Conservation (phyloP, 176 grass and related monocot genomes). For the Hordeum marinum region DNA sequence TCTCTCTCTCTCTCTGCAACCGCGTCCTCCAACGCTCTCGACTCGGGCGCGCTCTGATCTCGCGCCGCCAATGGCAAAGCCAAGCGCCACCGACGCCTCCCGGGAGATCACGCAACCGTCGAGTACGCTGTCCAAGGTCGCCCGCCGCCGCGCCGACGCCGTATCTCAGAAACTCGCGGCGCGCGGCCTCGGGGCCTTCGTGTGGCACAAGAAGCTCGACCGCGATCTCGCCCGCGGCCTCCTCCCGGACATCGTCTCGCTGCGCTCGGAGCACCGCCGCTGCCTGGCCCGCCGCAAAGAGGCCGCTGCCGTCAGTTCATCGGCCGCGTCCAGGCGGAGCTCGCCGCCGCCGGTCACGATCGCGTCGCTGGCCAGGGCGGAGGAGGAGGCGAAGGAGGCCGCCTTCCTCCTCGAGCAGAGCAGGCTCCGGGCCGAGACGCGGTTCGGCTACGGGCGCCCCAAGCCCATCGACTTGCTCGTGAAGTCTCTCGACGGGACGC, state of each 20-base stretch:
- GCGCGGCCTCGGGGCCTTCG: slow-evolving; percentile 28
- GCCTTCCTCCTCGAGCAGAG: slow-evolving; percentile 44
- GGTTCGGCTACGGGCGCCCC: slow-evolving; percentile 24
- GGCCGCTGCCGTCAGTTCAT: neutral
- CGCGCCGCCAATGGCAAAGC: neutral
- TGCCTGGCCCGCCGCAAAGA: slow-evolving; percentile 26
- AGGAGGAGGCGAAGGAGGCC: slow-evolving; percentile 23
- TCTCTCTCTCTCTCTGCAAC: neutral
- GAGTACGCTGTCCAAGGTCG: neutral
- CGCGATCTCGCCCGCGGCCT: slow-evolving; percentile 31
- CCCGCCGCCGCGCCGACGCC: slow-evolving; percentile 18
- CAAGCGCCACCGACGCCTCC: neutral
- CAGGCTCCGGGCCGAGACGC: slow-evolving; percentile 31
- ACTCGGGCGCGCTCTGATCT: neutral
- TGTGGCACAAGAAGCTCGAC: slow-evolving; percentile 42
- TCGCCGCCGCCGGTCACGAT: neutral
- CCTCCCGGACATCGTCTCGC: slow-evolving; percentile 2
- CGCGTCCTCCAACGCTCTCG: neutral
- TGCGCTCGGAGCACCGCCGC: slow-evolving; percentile 7
- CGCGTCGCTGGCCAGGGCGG: neutral
- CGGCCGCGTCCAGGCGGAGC: neutral
- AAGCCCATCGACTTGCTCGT: slow-evolving; percentile 41
- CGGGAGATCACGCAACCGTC: neutral
- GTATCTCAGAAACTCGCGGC: slow-evolving; percentile 36
- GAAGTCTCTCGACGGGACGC: slow-evolving; percentile 4